Evolutionary conservation across 768 basidiomycete species (phyloP).

Genomic region (Termitomyces sp.): DNA sequence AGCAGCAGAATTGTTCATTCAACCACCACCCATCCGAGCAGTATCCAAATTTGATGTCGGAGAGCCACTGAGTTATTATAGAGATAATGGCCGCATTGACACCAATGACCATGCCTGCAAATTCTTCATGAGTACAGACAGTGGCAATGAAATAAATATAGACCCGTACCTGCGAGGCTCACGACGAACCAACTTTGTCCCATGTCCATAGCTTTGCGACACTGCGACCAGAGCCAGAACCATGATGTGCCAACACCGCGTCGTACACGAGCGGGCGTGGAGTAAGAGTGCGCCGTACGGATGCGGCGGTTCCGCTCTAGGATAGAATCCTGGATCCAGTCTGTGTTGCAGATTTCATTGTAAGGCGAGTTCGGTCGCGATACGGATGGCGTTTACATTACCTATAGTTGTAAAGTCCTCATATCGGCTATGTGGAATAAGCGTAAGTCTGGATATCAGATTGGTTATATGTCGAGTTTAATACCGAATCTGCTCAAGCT

Average conservation of each 20-base stretch:
- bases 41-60: constrained; percentile 96
- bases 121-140: background rate
- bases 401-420: constrained; percentile 96
- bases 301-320: constrained; percentile 80
- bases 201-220: constrained; percentile 53
- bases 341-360: constrained; percentile 31
- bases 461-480: constrained; percentile 1
- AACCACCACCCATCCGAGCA: constrained; percentile 98
- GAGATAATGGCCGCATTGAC: constrained; percentile 93
- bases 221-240: constrained; percentile 56
- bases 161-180: constrained; percentile 73
- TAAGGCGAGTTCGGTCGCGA: background rate
- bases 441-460: constrained; percentile 9
- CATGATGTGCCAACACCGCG: constrained; percentile 27
- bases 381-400: constrained; percentile 19
- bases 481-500: constrained; percentile 62
- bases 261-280: constrained; percentile 13
- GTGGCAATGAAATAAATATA: background rate
- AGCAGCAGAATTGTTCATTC: constrained; percentile 97
- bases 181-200: constrained; percentile 93
- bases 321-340: constrained; percentile 96
- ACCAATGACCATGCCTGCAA: constrained; percentile 81
- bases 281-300: constrained; percentile 46
- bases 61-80: constrained; percentile 94
- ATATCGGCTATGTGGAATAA: constrained; percentile 57